Percentiles rank a stretch among this genome's conserved stretches.
These are phyloP conservation scores for Pyrus communis DNA, from an alignment of 306 rosid genomes.

Conservation along the genomic window DNA sequence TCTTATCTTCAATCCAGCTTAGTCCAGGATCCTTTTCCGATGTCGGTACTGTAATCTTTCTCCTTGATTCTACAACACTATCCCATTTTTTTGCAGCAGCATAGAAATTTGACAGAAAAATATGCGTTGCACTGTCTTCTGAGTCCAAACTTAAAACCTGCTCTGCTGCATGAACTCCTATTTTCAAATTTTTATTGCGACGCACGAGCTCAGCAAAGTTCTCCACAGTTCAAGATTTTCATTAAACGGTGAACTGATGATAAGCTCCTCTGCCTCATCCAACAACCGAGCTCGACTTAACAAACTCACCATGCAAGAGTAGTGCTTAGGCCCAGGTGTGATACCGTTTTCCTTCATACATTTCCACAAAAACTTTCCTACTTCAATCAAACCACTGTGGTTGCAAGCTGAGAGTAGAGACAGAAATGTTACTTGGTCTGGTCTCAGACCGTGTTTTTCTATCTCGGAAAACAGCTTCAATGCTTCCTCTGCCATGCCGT, in stretches of 20 bases:
- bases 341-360: slow-evolving; percentile 49
- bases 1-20: slow-evolving; percentile 77
- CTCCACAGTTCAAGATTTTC: slow-evolving; percentile 66
- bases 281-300: slow-evolving; percentile 56
- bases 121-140: slow-evolving; percentile 59
- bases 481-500: slow-evolving; percentile 64
- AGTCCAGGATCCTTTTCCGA: slow-evolving; percentile 60
- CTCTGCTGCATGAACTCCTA: slow-evolving; percentile 68
- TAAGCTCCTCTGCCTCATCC: slow-evolving; percentile 61
- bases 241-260: slow-evolving; percentile 43
- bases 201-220: slow-evolving; percentile 68
- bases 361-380: slow-evolving; percentile 57
- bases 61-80: slow-evolving; percentile 54
- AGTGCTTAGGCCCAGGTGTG: slow-evolving; percentile 71
- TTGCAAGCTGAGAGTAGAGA: slow-evolving; percentile 71
- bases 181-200: slow-evolving; percentile 42
- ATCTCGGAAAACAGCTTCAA: slow-evolving; percentile 46
- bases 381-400: slow-evolving; percentile 47
- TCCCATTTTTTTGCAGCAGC: slow-evolving; percentile 57
- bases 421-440: slow-evolving; percentile 70
- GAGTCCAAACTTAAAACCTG: slow-evolving; percentile 48
- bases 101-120: slow-evolving; percentile 74
- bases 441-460: slow-evolving; percentile 39
- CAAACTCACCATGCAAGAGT: slow-evolving; percentile 77
- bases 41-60: slow-evolving; percentile 39